A percentile compares a stretch with the other conserved stretches of the same genome.
phyloP scores from a whole-genome alignment of 2,329 filamentous ascomycete species.

The Claviceps arundinis region DNA sequence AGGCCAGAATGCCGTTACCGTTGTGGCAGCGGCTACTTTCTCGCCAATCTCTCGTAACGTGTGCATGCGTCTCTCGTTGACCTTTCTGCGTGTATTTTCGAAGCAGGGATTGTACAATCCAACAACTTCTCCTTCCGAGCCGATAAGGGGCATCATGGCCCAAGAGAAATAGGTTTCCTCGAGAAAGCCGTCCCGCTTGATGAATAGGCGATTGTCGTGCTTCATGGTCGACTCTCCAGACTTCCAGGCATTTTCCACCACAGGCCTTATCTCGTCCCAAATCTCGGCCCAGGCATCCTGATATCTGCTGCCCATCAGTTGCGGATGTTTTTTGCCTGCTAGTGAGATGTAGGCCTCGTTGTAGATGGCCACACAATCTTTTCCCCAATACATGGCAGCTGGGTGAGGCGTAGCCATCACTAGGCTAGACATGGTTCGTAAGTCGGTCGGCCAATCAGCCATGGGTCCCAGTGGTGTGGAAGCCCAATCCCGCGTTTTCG shows the following conservation, averaged over 20 bases:
- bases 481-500: constrained; percentile 59
- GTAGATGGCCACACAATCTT: constrained; percentile 53
- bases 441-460: constrained; percentile 55
- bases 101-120: constrained; percentile 71
- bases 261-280: constrained; percentile 55
- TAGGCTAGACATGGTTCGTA: constrained; percentile 67
- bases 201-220: constrained; percentile 65
- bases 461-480: constrained; percentile 63
- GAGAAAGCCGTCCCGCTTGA: constrained; percentile 53
- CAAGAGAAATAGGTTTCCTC: constrained; percentile 78
- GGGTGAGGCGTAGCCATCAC: constrained; percentile 70
- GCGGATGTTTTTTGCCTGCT: constrained; percentile 64
- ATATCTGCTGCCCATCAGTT: constrained; percentile 61
- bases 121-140: constrained; percentile 58
- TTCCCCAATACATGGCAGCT: constrained; percentile 68
- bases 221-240: constrained; percentile 75
- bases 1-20: constrained; percentile 61
- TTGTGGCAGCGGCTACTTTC: constrained; percentile 56
- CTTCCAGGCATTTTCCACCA: constrained; percentile 52
- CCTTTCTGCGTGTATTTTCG: constrained; percentile 65
- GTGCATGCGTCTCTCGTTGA: constrained; percentile 68
- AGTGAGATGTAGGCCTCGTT: constrained; percentile 61
- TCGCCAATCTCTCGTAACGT: constrained; percentile 68
- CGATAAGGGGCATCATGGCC: constrained; percentile 68
- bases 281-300: constrained; percentile 59